Conservation (phyloP, 148 eudicot species). For the Chenopodium formosanum region DNA sequence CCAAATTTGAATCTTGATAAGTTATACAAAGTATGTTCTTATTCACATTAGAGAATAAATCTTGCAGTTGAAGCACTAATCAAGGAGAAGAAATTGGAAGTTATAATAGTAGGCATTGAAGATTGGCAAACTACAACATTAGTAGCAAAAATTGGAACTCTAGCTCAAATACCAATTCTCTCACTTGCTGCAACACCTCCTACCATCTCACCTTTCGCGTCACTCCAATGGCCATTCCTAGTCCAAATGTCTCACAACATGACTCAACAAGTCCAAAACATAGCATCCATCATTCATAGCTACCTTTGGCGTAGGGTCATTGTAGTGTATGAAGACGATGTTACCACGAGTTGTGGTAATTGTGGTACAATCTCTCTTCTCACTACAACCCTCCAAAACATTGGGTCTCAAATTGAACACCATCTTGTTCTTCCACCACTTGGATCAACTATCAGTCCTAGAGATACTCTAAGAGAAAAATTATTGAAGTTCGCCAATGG, state of each 20-base stretch:
- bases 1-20: too few relatives aligned
- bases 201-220: neutral
- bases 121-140: slow-evolving; percentile 28
- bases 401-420: slow-evolving; percentile 21
- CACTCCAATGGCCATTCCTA: slow-evolving; percentile 28
- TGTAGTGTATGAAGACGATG: slow-evolving; percentile 21
- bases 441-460: neutral
- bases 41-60: neutral
- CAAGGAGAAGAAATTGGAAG: slow-evolving; percentile 12
- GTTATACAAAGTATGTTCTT: too few relatives aligned
- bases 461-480: neutral
- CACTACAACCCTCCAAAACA: slow-evolving; percentile 16
- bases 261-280: neutral
- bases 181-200: slow-evolving; percentile 22
- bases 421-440: slow-evolving; percentile 18
- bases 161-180: slow-evolving; percentile 28
- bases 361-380: neutral
- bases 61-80: slow-evolving; percentile 24
- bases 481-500: neutral
- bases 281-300: slow-evolving; percentile 13
- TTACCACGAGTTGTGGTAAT: neutral
- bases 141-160: slow-evolving; percentile 19
- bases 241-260: slow-evolving; percentile 20
- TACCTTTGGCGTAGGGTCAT: slow-evolving; percentile 29
- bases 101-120: slow-evolving; percentile 21